These are phyloP conservation scores for Kentomonas sorsogonicus DNA, from an alignment of 208 protist species.

Conservation along the genomic window DNA sequence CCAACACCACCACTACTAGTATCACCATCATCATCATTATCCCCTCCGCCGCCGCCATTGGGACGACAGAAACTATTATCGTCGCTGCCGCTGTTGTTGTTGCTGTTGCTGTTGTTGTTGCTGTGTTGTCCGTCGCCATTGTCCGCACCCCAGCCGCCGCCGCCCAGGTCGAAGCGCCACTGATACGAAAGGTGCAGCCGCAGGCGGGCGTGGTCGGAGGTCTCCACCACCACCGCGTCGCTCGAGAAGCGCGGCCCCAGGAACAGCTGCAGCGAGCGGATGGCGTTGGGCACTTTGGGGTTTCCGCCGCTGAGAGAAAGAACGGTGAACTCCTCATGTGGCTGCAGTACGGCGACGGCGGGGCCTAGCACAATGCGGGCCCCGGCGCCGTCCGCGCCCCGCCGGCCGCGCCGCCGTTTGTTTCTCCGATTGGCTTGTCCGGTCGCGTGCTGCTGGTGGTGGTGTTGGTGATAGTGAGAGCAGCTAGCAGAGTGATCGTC, in stretches of 20 bases:
- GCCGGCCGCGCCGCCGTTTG: constrained; percentile 84
- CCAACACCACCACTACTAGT: too few species aligned
- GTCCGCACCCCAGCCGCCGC: constrained; percentile 27
- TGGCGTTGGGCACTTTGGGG: constrained; percentile 90
- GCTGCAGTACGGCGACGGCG: constrained; percentile 91
- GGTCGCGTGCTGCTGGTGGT: too few species aligned
- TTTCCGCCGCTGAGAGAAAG: constrained; percentile 90
- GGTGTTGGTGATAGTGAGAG: too few species aligned
- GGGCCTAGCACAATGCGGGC: constrained; percentile 94
- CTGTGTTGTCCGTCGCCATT: too few species aligned
- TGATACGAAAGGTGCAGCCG: constrained; percentile 94
- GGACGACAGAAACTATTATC: constrained; percentile 41
- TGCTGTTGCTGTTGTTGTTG: too few species aligned
- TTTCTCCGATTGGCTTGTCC: too few species aligned
- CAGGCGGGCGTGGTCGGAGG: constrained; percentile 94
- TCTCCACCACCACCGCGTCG: constrained; percentile 94
- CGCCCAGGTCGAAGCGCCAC: constrained; percentile 92
- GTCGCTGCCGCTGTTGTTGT: constrained; percentile 24
- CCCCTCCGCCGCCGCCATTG: too few species aligned
- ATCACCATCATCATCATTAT: too few species aligned
- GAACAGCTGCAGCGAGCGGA: constrained; percentile 91
- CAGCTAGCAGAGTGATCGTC: too few species aligned
- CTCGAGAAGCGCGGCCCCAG: constrained; percentile 94
- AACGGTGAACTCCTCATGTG: constrained; percentile 96
- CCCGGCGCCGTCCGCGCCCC: constrained; percentile 93